Conservation (phyloP, 2,329 filamentous ascomycete genomes). For the Ophiosphaerella korrae region DNA sequence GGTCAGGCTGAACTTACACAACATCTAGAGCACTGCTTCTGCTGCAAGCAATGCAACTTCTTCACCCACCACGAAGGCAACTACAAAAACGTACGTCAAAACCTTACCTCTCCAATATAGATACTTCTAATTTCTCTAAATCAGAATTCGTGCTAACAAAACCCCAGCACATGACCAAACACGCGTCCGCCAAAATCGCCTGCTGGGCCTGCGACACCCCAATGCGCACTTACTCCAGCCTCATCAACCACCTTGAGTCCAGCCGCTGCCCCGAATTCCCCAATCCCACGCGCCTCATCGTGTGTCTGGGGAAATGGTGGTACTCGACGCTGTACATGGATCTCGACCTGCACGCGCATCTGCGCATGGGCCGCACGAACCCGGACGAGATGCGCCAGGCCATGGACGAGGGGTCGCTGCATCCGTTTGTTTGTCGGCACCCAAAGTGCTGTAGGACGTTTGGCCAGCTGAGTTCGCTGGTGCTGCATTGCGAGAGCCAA, state of each 20-base stretch:
- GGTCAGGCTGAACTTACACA: slow-evolving; percentile 23
- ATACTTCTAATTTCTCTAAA: not conserved
- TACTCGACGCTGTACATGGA: slow-evolving; percentile 44
- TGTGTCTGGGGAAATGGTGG: slow-evolving; percentile 40
- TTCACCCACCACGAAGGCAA: slow-evolving; percentile 28
- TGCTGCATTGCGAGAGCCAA: slow-evolving; percentile 35
- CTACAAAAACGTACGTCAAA: slow-evolving; percentile 25
- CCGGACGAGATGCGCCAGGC: slow-evolving; percentile 26
- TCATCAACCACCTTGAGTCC: slow-evolving; percentile 54
- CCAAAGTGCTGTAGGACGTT: slow-evolving; percentile 32
- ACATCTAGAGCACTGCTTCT: slow-evolving; percentile 30
- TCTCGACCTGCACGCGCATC: slow-evolving; percentile 38
- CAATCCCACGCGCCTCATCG: slow-evolving; percentile 52
- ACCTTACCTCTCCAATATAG: not conserved
- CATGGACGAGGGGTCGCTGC: slow-evolving; percentile 29
- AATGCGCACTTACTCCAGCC: slow-evolving; percentile 31
- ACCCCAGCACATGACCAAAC: slow-evolving; percentile 37
- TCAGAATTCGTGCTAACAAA: not conserved
- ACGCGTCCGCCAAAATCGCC: slow-evolving; percentile 18
- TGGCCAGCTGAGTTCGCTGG: slow-evolving; percentile 30
- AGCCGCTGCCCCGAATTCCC: slow-evolving; percentile 71
- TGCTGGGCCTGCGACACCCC: slow-evolving; percentile 35
- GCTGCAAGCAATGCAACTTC: slow-evolving; percentile 27
- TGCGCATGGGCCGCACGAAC: slow-evolving; percentile 31
- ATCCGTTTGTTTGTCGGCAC: slow-evolving; percentile 38